These are phyloP conservation scores for Acer campestre DNA, from an alignment of 345 rosid genomes.

Conservation along the genomic window DNA sequence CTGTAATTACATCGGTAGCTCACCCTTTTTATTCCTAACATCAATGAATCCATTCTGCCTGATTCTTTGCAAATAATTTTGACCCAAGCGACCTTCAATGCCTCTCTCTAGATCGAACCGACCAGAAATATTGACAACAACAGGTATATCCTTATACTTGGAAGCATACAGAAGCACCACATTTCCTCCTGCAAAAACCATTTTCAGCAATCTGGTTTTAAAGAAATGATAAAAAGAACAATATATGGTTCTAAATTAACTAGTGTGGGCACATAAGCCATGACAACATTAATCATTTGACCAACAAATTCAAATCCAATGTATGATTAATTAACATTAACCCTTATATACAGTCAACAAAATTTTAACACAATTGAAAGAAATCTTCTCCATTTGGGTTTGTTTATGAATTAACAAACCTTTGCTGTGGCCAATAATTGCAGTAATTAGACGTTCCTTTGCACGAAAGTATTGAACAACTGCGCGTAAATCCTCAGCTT, in stretches of 20 bases:
- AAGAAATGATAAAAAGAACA: neutral
- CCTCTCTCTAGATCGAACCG: constrained; percentile 73
- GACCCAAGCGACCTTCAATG: constrained; percentile 75
- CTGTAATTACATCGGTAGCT: neutral
- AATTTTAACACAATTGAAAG: neutral
- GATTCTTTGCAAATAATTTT: constrained; percentile 60
- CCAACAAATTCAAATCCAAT: neutral
- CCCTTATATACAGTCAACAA: neutral
- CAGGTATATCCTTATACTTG: constrained; percentile 58
- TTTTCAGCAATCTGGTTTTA: constrained; percentile 10
- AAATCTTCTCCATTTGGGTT: neutral
- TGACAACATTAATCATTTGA: neutral
- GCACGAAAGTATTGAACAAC: constrained; percentile 55
- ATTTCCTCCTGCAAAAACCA: constrained; percentile 69
- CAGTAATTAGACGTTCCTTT: constrained; percentile 40
- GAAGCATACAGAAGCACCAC: constrained; percentile 85
- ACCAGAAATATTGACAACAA: constrained; percentile 71
- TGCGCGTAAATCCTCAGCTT: constrained; percentile 72
- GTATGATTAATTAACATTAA: neutral
- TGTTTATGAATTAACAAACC: constrained; percentile 35
- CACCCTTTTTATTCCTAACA: constrained; percentile 67
- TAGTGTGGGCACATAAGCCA: neutral
- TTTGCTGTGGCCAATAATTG: constrained; percentile 91
- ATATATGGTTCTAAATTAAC: neutral
- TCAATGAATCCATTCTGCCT: constrained; percentile 66